phyloP scores from a whole-genome alignment of 2,329 filamentous ascomycete genomes.

The Davidsoniella eucalypti region DNA sequence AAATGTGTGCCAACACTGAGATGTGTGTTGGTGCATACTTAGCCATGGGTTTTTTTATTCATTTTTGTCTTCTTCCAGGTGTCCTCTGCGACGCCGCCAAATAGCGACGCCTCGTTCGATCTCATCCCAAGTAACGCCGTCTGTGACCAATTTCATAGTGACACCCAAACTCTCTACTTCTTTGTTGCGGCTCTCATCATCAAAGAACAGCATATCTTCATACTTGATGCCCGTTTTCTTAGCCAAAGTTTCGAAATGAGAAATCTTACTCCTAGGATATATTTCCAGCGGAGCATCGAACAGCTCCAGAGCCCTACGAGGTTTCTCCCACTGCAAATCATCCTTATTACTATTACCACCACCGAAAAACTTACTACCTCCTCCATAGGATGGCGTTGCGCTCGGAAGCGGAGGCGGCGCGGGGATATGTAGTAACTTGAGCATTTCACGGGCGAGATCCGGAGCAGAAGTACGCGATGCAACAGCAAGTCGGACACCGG shows the following conservation, averaged over 20 bases:
- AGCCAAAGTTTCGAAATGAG: conserved; percentile 62
- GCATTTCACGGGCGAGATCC: conserved; percentile 62
- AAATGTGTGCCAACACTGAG: no score
- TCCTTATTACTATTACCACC: conserved; percentile 14
- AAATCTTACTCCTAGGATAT: conserved; percentile 66
- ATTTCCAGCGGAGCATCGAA: conserved; percentile 47
- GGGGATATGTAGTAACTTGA: conserved; percentile 52
- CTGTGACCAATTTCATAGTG: conserved; percentile 65
- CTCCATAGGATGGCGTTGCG: conserved; percentile 5
- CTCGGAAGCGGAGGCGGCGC: conserved; percentile 18
- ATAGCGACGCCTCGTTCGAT: conserved; percentile 62
- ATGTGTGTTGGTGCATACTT: no score
- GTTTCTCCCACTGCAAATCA: conserved; percentile 18
- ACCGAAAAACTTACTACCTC: conserved; percentile 4
- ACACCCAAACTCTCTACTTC: conserved; percentile 69
- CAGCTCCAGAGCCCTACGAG: conserved; percentile 35
- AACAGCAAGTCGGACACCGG: conserved; percentile 43
- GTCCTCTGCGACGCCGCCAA: conserved; percentile 61
- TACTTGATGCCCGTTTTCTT: conserved; percentile 54
- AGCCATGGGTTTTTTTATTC: neutral
- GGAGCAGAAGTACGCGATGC: conserved; percentile 72
- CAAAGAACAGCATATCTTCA: conserved; percentile 88
- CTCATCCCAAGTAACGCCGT: conserved; percentile 63
- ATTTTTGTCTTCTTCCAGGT: conserved; percentile 6
- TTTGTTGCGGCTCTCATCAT: conserved; percentile 74